A percentile compares a stretch with the other conserved stretches of the same genome.
Conservation (phyloP, 768 basidiomycete genomes). For the Astraeus odoratus region DNA sequence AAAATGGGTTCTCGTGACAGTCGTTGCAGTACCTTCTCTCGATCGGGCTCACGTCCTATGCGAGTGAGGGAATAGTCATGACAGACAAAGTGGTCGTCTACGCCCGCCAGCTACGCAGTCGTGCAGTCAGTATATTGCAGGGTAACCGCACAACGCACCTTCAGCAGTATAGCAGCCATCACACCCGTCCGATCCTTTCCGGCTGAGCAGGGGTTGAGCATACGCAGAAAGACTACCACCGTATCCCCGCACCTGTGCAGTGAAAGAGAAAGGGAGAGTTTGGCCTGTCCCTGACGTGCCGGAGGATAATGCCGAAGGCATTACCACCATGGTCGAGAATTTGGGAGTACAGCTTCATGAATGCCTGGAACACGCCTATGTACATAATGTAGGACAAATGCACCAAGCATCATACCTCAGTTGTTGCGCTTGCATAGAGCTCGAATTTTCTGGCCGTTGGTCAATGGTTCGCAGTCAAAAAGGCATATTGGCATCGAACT, state of each 20-base stretch:
- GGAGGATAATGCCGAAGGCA: constrained; percentile 64
- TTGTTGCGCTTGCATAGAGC: constrained; percentile 74
- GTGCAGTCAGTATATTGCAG: background rate
- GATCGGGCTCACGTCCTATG: constrained; percentile 72
- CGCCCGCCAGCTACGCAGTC: constrained; percentile 56
- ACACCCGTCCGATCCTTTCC: constrained; percentile 83
- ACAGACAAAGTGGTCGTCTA: constrained; percentile 56
- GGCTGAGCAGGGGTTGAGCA: constrained; percentile 30
- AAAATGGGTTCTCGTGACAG: constrained; percentile 68
- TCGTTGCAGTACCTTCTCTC: constrained; percentile 62
- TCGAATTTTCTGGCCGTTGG: constrained; percentile 33
- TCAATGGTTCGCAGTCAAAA: background rate
- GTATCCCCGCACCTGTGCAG: constrained; percentile 49
- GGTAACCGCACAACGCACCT: constrained; percentile 34
- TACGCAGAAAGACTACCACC: background rate
- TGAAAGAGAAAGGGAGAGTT: constrained; percentile 63
- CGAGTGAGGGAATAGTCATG: constrained; percentile 73
- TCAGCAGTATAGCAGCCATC: constrained; percentile 63
- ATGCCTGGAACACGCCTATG: constrained; percentile 41
- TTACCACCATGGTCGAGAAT: constrained; percentile 68
- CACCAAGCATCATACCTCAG: constrained; percentile 43
- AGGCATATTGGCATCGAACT: background rate
- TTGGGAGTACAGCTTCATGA: constrained; percentile 75
- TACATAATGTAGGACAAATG: background rate
- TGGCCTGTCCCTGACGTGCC: constrained; percentile 67